Evolutionary conservation across 2,329 filamentous ascomycete species (phyloP), one percentile per base, ranked within the genome.

Genomic region (Truncatella angustata): DNA sequence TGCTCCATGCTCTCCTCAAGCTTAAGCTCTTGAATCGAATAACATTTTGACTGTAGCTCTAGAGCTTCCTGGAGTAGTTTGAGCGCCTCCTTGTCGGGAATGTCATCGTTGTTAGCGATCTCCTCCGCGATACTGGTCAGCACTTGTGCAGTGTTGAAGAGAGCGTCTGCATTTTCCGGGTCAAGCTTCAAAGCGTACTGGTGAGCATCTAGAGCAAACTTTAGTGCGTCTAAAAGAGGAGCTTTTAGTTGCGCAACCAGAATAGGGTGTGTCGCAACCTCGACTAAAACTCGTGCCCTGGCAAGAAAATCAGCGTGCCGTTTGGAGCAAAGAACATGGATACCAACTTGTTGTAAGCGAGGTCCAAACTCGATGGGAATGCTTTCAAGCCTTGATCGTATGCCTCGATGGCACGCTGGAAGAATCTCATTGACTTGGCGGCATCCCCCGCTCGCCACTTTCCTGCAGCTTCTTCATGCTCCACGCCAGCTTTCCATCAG

Each of bases 391-490:
- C 87, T 49, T 81, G 77, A 56, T 84, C 79, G 62, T 90, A 91
- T 40, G 77, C 75, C 48, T 87, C 79, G 49, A 89, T 78, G 11
- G 87, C 87, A 55, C 85, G 75, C 57, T 83, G 75, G 63, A 82
- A 84, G 58, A 83, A 83, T 43, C 73, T 63, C 48, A 71, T 60
- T 0, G 72, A 73, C 63, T 90, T 90, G 45, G 75, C 80, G 18
- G 84, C 78, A 65, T 91, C 87, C 20, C 87, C 87, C 34, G 80
- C 85, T 46, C 86, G 77, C 83, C 86, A 89, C 77, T 91, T 91
- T 56, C 87, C 85, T 5, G 85, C 87, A 4, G 83, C 83, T 66
- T 88, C 84, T 69, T 91, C 87, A 54, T 84, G 77, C 28, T 85
- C 80, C 50, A 89, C 86, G 10, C 85, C 87, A 21, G 78, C 81